Base-by-base conservation (phyloP, 169 alveolate genomes). In the Cryptosporidium bovis region DNA sequence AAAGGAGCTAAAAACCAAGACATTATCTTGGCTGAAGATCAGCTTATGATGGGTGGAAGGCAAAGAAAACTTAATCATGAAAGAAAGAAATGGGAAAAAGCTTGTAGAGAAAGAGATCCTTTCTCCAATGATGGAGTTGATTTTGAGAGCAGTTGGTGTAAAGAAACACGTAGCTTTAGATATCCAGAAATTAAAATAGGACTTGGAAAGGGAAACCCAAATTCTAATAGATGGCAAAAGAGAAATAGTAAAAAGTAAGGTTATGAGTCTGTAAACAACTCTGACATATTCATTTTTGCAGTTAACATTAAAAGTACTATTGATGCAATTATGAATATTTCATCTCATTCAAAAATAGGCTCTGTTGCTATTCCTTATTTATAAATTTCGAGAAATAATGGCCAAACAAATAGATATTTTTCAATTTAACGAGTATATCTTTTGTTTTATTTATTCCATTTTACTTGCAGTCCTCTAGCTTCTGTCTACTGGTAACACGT, bases 21-120 rank as follows among this genome's bases (percentile, higher is more conserved):
- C 44, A 44, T 93, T 24, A 90, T 94, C 15, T 68, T 94, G 24
- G 94, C 95, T n/a, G 97, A 94, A 58, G 97, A 94, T 56, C 95
- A 94, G 56, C 85, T 92, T 20, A 51, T 90, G 91, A 90, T 92
- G 93, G 93, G 93, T 24, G 95, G 95, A 3, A 66, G 91, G 1
- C 91, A 92, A 66, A 82, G 92, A 44, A 71, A 66, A 50, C 31
- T 90, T 24, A 71, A 85, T 16, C 93, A 90, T 65, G 82, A 90
- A 51, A 82, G 77, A 53, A 77, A 82, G 65, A 33, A 87, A 44
- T 83, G 89, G 92, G 91, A 82, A 58, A 87, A 65, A 36, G 91
- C 83, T 18, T 84, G 67, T 27, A 84, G 82, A 29, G 90, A 84
- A 6, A 87, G 91, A 40, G 84, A 90, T 56, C 93, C 92, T 2